These are phyloP conservation scores for Cladorrhinum sp. DNA, from an alignment of 2,329 filamentous ascomycete genomes.

Conservation along the genomic window DNA sequence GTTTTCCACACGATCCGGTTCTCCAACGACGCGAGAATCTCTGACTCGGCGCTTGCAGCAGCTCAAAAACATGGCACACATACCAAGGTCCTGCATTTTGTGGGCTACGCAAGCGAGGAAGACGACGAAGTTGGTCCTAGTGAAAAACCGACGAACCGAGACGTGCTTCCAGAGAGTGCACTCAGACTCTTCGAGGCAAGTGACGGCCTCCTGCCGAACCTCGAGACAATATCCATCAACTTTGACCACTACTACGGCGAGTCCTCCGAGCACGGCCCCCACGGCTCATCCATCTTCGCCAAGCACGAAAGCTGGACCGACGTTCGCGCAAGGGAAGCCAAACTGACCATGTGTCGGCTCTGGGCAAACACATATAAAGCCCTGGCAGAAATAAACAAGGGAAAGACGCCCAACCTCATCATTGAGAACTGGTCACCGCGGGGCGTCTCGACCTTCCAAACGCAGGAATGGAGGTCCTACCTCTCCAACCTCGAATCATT, in stretches of 20 bases:
- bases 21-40: background rate
- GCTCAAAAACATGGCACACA: background rate
- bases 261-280: background rate
- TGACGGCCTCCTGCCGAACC: background rate
- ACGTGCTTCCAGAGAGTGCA: background rate
- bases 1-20: conserved; percentile 3
- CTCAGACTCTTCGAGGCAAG: background rate
- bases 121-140: background rate
- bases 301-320: background rate
- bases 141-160: background rate
- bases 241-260: conserved; percentile 4
- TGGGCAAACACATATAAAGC: background rate
- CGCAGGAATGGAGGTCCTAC: background rate
- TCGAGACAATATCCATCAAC: background rate
- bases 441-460: background rate
- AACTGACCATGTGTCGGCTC: conserved; percentile 1
- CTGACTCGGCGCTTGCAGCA: background rate
- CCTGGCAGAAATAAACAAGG: background rate
- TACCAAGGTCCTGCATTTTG: background rate
- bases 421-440: conserved; percentile 1
- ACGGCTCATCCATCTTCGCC: background rate
- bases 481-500: background rate
- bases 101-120: background rate
- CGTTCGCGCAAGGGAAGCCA: background rate
- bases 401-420: background rate